Evolutionary conservation across 306 rosid genomes (phyloP).

Genomic region (Casuarina equisetifolia): DNA sequence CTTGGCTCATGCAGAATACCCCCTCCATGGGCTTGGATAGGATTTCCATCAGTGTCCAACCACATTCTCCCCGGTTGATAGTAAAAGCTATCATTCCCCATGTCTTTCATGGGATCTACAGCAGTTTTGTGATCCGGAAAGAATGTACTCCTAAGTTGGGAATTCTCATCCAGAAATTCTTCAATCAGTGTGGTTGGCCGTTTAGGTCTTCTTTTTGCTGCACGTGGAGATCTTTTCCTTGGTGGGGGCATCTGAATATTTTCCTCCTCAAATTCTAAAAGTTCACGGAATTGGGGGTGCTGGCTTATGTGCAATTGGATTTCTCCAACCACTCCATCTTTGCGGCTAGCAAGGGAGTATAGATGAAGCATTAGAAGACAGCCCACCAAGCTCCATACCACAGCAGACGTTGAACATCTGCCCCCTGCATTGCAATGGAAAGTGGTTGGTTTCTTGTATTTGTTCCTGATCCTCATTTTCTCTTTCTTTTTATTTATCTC

Average conservation of each 20-base stretch:
- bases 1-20: constrained; percentile 70
- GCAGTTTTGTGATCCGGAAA: constrained; percentile 70
- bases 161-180: constrained; percentile 92
- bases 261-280: constrained; percentile 84
- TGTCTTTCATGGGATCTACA: constrained; percentile 56
- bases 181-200: constrained; percentile 71
- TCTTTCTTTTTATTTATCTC: constrained; percentile 54
- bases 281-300: constrained; percentile 66
- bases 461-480: constrained; percentile 89
- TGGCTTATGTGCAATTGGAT: constrained; percentile 39
- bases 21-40: constrained; percentile 98
- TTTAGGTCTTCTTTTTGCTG: constrained; percentile 79
- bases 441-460: constrained; percentile 73
- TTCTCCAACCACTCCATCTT: constrained; percentile 34
- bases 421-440: constrained; percentile 77
- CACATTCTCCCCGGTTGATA: constrained; percentile 87
- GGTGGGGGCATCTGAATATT: constrained; percentile 86
- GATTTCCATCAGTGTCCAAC: constrained; percentile 91
- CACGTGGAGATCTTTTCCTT: constrained; percentile 86
- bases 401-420: constrained; percentile 58
- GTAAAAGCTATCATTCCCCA: constrained; percentile 58
- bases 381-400: constrained; percentile 76
- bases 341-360: constrained; percentile 42
- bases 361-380: constrained; percentile 68
- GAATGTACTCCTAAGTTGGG: constrained; percentile 73